These are phyloP conservation scores for Cercospora brassicicola DNA, from an alignment of 2,329 filamentous ascomycete species.

Conservation along the genomic window DNA sequence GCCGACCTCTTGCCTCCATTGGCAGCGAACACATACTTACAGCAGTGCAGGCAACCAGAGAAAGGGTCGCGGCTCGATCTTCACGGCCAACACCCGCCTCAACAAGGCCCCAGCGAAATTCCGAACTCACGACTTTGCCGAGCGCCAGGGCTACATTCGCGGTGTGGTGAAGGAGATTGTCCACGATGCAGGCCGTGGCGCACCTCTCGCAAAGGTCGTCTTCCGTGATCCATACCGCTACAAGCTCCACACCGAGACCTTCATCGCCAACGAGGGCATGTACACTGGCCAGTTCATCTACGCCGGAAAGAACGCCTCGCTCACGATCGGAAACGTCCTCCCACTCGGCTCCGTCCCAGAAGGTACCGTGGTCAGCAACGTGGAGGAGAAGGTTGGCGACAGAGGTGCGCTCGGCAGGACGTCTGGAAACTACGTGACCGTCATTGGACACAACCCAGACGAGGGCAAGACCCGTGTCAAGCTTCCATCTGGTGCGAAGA, in stretches of 20 bases:
- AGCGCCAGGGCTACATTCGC: conserved; percentile 86
- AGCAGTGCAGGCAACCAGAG: conserved; percentile 69
- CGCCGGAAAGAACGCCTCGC: conserved; percentile 95
- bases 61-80: conserved; percentile 75
- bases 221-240: conserved; percentile 99
- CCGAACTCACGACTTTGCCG: conserved; percentile 85
- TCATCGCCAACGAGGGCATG: conserved; percentile 99
- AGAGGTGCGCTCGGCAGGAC: conserved; percentile 94
- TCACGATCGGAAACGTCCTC: conserved; percentile 97
- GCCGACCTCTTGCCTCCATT: conserved; percentile 7
- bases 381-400: conserved; percentile 98
- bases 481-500: conserved; percentile 98
- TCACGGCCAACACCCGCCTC: conserved; percentile 61
- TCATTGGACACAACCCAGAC: conserved; percentile 95
- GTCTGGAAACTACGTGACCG: conserved; percentile 98
- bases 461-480: conserved; percentile 99
- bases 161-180: conserved; percentile 99
- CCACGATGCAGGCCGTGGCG: conserved; percentile 97
- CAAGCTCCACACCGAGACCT: conserved; percentile 97
- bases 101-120: conserved; percentile 96
- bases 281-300: conserved; percentile 99
- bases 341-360: conserved; percentile 92
- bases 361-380: conserved; percentile 98
- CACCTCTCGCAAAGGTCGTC: conserved; percentile 91
- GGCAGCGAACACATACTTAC: conserved; percentile 12